Evolutionary conservation across 768 basidiomycete species (phyloP).

Genomic region (Suillus plorans): DNA sequence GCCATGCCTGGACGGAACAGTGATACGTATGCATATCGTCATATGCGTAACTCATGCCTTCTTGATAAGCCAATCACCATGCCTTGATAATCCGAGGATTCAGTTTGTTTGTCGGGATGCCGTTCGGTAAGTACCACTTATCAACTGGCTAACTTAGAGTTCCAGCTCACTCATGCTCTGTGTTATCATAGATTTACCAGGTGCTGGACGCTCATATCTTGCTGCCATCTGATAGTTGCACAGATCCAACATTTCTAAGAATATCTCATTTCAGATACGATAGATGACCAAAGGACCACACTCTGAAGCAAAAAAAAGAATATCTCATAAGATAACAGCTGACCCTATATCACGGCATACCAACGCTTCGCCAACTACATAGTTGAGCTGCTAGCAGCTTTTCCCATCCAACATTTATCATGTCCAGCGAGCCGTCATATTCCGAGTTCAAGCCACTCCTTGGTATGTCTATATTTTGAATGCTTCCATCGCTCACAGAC

Average conservation of each 20-base stretch:
- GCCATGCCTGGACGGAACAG: not conserved
- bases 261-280: too few relatives aligned
- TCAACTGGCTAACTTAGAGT: not conserved
- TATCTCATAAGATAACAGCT: not conserved
- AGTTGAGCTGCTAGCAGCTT: not conserved
- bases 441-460: slow-evolving; percentile 43
- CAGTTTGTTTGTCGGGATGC: not conserved
- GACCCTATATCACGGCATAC: not conserved
- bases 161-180: not conserved
- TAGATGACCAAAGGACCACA: too few relatives aligned
- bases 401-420: slow-evolving; percentile 1
- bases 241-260: not conserved
- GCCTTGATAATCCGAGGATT: not conserved
- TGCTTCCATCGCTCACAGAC: not conserved
- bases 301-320: too few relatives aligned
- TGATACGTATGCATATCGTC: not conserved
- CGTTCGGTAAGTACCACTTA: not conserved
- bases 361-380: not conserved
- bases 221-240: not conserved
- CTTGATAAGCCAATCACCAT: not conserved
- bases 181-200: not conserved
- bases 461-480: slow-evolving; percentile 20
- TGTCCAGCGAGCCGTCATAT: slow-evolving; percentile 18
- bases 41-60: not conserved
- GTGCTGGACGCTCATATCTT: not conserved